Conservation (phyloP, 768 basidiomycete species). For the Podaxis carcinomalis region DNA sequence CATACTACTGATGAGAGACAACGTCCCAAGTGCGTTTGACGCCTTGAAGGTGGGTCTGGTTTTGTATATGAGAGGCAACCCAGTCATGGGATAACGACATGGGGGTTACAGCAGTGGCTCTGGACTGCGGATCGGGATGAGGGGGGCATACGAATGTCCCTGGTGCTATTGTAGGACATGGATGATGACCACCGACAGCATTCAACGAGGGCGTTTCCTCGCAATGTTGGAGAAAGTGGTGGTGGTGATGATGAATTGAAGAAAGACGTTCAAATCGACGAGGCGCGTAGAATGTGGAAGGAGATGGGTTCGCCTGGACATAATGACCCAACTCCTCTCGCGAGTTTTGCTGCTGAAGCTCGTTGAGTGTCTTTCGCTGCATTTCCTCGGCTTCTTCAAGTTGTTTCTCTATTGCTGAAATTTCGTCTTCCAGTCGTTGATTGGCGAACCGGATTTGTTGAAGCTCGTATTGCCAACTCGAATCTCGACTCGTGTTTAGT, state of each 20-base stretch:
- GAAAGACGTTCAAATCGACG: neutral
- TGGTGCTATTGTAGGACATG: neutral
- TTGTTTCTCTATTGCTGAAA: constrained; percentile 26
- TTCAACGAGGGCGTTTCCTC: neutral
- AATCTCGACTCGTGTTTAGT: constrained; percentile 58
- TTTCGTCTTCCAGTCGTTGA: constrained; percentile 57
- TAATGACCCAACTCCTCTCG: neutral
- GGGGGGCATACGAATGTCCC: neutral
- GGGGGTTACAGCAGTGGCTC: neutral
- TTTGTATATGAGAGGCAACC: neutral
- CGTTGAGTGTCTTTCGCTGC: neutral
- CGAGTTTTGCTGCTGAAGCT: neutral
- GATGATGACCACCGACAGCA: neutral
- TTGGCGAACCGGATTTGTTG: constrained; percentile 78
- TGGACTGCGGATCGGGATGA: neutral
- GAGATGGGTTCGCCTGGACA: neutral
- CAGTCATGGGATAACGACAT: neutral
- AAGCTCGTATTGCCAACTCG: constrained; percentile 93
- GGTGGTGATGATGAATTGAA: neutral
- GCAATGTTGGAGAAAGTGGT: neutral
- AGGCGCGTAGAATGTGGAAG: neutral
- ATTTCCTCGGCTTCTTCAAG: neutral
- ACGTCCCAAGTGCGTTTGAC: constrained; percentile 7
- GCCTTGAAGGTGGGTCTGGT: neutral
- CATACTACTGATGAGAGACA: neutral